Percentiles rank a stretch among this genome's conserved stretches.
These are phyloP conservation scores for Phytophthora podocarpi DNA, from an alignment of 352 stramenopile species.

Conservation along the genomic window DNA sequence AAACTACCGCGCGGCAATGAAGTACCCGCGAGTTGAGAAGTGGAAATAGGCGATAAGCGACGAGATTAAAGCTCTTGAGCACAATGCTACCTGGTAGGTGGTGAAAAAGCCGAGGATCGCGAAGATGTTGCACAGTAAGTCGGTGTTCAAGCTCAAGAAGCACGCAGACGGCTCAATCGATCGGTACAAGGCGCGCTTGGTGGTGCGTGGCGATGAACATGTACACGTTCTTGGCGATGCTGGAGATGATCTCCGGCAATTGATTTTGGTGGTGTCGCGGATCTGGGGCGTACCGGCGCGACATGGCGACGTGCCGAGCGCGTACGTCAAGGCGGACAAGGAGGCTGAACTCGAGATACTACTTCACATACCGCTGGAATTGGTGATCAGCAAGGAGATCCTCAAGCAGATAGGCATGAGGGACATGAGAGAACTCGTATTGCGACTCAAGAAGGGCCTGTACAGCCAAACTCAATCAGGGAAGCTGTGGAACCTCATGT, in stretches of 20 bases:
- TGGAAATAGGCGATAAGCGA: slow-evolving; percentile 7
- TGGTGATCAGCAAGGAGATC: slow-evolving; percentile 18
- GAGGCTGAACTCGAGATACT: slow-evolving; percentile 30
- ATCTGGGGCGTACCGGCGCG: too few species aligned
- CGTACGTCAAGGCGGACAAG: too few species aligned
- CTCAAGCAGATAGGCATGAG: slow-evolving; percentile 4
- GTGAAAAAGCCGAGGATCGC: slow-evolving; percentile 1
- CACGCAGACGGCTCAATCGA: slow-evolving; percentile 16
- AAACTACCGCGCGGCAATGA: slow-evolving; percentile 22
- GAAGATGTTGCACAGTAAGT: slow-evolving; percentile 26
- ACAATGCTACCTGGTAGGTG: slow-evolving; percentile 10
- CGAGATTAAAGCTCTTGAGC: slow-evolving; percentile 2
- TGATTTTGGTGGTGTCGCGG: too few species aligned
- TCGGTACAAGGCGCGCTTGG: slow-evolving; percentile 3
- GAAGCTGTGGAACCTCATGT: slow-evolving; percentile 4
- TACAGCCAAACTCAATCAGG: slow-evolving; percentile 36
- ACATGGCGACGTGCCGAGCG: too few species aligned
- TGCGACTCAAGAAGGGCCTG: slow-evolving; percentile 29
- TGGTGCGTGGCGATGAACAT: background rate
- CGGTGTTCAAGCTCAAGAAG: slow-evolving; percentile 24
- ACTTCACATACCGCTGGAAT: slow-evolving; percentile 25
- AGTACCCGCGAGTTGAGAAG: background rate
- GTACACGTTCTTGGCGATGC: background rate
- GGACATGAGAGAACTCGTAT: slow-evolving; percentile 13
- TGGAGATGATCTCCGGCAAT: too few species aligned